Evolutionary conservation across 164 flowering plant genomes (phyloP).

Genomic region (Dillenia turbinata): DNA sequence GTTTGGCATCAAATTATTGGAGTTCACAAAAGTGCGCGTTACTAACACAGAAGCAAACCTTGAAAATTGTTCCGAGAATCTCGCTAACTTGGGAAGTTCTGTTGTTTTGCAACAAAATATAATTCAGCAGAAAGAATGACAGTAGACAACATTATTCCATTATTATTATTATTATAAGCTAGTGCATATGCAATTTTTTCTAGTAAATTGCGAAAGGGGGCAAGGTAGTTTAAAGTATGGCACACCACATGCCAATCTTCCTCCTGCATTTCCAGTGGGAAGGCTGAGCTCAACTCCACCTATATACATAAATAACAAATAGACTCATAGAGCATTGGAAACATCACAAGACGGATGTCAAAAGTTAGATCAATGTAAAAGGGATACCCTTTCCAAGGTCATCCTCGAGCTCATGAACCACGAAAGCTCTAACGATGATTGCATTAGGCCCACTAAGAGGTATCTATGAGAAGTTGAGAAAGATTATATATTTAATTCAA

Average conservation of each 20-base stretch:
- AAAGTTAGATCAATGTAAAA: not conserved
- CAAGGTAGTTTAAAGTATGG: not conserved
- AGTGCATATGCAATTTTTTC: too few species aligned
- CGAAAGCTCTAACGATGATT: constrained; percentile 87
- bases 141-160: too few species aligned
- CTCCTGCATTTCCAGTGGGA: constrained; percentile 93
- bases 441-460: constrained; percentile 79
- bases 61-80: too few species aligned
- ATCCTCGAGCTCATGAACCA: constrained; percentile 94
- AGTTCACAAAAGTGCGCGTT: too few species aligned
- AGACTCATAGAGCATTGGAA: constrained; percentile 1
- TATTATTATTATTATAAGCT: too few species aligned
- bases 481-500: not conserved
- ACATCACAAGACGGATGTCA: not conserved
- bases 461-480: constrained; percentile 38
- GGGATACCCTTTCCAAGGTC: constrained; percentile 94
- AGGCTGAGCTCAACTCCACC: constrained; percentile 98
- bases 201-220: not conserved
- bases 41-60: too few species aligned
- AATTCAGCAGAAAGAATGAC: too few species aligned
- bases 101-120: too few species aligned
- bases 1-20: too few species aligned
- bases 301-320: constrained; percentile 17
- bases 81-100: too few species aligned
- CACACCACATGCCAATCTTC: constrained; percentile 97